Percentiles rank a stretch among this genome's conserved stretches.
Evolutionary conservation across 2,329 filamentous ascomycete genomes (phyloP).

Genomic region (Neoscytalidium dimidiatum): DNA sequence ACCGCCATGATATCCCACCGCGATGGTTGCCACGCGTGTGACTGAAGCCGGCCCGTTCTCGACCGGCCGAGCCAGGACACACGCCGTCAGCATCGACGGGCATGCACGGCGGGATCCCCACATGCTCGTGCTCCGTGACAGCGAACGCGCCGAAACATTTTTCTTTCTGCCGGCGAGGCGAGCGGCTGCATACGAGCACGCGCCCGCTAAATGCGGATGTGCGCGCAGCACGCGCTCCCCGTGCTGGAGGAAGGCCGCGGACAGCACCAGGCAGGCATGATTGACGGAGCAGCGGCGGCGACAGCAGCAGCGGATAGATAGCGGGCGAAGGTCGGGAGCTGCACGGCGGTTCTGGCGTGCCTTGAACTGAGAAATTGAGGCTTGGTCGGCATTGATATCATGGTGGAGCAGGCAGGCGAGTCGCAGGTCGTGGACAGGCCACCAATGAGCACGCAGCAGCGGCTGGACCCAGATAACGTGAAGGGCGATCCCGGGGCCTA

Average conservation of each 20-base stretch:
- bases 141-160: conserved; percentile 1
- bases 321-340: not conserved
- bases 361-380: not conserved
- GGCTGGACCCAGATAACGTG: conserved; percentile 11
- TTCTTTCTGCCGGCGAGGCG: not conserved
- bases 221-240: not conserved
- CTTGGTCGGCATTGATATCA: conserved; percentile 15
- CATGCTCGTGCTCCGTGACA: not conserved
- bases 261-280: not conserved
- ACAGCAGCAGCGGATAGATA: not conserved
- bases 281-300: not conserved
- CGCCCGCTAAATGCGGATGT: not conserved
- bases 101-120: conserved; percentile 5
- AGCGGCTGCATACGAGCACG: not conserved
- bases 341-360: not conserved
- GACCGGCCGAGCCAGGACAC: conserved; percentile 10
- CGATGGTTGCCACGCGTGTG: conserved; percentile 11
- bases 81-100: not conserved
- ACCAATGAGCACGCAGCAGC: not conserved
- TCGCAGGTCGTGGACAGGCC: not conserved
- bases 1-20: conserved; percentile 7
- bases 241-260: not conserved
- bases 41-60: conserved; percentile 15
- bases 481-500: conserved; percentile 17
- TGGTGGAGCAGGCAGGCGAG: not conserved